These are phyloP conservation scores for Trichophyton schoenleinii DNA, from an alignment of 2,329 filamentous ascomycete genomes.

Conservation along the genomic window DNA sequence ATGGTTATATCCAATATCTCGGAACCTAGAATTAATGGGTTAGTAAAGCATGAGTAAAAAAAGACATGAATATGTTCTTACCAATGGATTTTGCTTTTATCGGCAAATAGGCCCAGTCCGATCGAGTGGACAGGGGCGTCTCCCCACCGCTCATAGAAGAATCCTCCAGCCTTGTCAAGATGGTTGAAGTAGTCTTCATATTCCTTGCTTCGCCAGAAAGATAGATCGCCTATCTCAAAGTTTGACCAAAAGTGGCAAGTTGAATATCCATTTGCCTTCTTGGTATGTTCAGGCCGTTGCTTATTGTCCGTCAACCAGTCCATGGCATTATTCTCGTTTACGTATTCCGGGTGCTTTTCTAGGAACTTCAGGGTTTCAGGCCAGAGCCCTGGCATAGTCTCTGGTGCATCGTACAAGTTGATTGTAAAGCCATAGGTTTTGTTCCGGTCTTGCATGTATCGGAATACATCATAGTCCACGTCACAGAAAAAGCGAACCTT, in stretches of 20 bases:
- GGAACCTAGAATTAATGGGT: conserved; percentile 57
- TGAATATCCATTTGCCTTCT: conserved; percentile 79
- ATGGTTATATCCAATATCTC: conserved; percentile 96
- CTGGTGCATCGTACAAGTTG: conserved; percentile 83
- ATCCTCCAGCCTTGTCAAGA: conserved; percentile 82
- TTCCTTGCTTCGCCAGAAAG: conserved; percentile 76
- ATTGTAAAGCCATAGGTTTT: conserved; percentile 99
- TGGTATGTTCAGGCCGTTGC: conserved; percentile 65
- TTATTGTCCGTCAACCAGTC: conserved; percentile 71
- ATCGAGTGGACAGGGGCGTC: conserved; percentile 96
- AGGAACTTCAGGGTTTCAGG: conserved; percentile 91
- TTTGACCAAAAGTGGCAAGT: conserved; percentile 99
- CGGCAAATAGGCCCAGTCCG: conserved; percentile 81
- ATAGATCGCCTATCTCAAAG: conserved; percentile 90
- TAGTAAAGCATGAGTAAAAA: not conserved
- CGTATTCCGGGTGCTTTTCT: conserved; percentile 65
- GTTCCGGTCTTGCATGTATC: conserved; percentile 95
- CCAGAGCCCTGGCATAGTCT: conserved; percentile 80
- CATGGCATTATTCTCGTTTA: conserved; percentile 74
- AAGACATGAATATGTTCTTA: conserved; percentile 34
- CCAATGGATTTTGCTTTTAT: conserved; percentile 86
- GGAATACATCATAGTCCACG: conserved; percentile 95
- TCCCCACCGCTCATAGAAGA: conserved; percentile 98
- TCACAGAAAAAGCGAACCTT: conserved; percentile 99
- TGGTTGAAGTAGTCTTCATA: conserved; percentile 97